A percentile compares a stretch with the other conserved stretches of the same genome.
Evolutionary conservation across 345 rosid genomes (phyloP).

Genomic region (Euphorbia tirucalli): DNA sequence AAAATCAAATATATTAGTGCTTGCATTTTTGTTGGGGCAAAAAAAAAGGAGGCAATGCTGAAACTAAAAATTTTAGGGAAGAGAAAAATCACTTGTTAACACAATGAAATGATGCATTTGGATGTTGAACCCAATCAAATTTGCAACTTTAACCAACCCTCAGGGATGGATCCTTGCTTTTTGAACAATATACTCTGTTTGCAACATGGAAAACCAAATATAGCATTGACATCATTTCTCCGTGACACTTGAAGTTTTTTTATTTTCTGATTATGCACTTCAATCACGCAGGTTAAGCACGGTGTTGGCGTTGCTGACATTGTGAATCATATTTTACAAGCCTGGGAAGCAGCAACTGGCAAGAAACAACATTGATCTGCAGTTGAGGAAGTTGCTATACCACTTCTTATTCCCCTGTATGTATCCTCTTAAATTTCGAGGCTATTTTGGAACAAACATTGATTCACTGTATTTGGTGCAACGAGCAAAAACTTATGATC

Average conservation of each 20-base stretch:
- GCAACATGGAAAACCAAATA: neutral
- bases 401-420: no score
- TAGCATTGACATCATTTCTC: no score
- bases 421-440: no score
- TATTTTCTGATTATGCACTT: neutral
- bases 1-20: no score
- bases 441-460: no score
- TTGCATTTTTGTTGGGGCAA: no score
- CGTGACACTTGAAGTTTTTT: neutral
- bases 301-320: slow-evolving; percentile 76
- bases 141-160: neutral
- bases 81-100: slow-evolving; percentile 34
- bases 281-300: slow-evolving; percentile 59
- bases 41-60: no score
- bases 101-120: neutral
- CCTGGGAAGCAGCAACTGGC: slow-evolving; percentile 75
- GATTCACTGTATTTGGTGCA: no score
- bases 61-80: no score
- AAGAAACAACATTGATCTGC: slow-evolving; percentile 21
- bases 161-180: neutral
- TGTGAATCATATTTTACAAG: slow-evolving; percentile 64
- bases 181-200: neutral
- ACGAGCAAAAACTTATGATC: no score
- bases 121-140: neutral
- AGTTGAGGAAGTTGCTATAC: no score